These are phyloP conservation scores for Hypoxylon subgilvum DNA, from an alignment of 495 filamentous ascomycete species.

Conservation along the genomic window DNA sequence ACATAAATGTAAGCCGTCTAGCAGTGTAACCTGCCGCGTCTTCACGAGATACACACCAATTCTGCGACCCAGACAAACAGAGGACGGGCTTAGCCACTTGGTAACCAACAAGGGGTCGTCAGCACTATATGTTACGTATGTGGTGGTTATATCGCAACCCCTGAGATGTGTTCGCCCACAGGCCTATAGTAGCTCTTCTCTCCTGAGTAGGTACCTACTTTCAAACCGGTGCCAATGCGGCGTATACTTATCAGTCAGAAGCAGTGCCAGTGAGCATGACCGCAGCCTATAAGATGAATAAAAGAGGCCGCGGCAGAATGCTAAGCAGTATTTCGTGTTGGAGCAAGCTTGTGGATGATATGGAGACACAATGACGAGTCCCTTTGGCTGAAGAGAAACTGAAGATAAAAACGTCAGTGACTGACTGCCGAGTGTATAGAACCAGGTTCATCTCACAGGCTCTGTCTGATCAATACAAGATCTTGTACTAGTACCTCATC, in stretches of 20 bases:
- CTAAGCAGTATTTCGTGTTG: too few species aligned
- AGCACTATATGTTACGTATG: conserved; percentile 15
- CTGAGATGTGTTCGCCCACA: neutral
- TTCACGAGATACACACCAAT: conserved; percentile 7
- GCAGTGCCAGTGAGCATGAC: too few species aligned
- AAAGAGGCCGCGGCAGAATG: neutral
- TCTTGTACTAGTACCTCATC: conserved; percentile 36
- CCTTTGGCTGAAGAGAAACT: conserved; percentile 1
- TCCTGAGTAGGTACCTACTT: too few species aligned
- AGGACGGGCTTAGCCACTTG: neutral
- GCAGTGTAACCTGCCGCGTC: conserved; percentile 20
- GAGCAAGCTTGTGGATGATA: too few species aligned
- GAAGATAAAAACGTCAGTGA: neutral
- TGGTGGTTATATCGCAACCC: conserved; percentile 1
- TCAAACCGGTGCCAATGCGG: too few species aligned
- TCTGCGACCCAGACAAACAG: neutral
- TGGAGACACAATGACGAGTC: conserved; percentile 19
- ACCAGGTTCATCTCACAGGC: conserved; percentile 21
- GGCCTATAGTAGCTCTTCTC: conserved; percentile 7
- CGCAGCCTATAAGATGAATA: neutral
- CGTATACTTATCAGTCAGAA: too few species aligned
- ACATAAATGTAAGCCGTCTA: conserved; percentile 15
- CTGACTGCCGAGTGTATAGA: neutral
- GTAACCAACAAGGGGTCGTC: conserved; percentile 3
- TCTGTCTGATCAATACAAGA: conserved; percentile 30